Evolutionary conservation across 805 yeast species (phyloP).

Genomic region (Metschnikowia kunwiensis): DNA sequence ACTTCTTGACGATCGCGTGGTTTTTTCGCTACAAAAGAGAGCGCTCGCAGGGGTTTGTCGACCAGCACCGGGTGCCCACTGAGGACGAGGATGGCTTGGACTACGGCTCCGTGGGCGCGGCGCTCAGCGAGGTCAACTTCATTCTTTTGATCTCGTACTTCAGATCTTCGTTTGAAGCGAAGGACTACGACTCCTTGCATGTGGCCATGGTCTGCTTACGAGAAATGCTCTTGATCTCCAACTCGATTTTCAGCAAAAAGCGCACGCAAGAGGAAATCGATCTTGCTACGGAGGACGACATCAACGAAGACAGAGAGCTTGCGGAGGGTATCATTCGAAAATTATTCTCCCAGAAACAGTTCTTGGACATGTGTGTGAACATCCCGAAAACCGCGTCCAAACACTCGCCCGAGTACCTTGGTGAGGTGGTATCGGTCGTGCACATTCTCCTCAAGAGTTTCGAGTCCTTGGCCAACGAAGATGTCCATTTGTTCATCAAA

Average conservation of each 20-base stretch:
- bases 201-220: constrained; percentile 67
- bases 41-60: constrained; percentile 10
- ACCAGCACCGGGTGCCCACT: constrained; percentile 6
- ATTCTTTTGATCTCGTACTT: constrained; percentile 48
- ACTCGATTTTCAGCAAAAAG: constrained; percentile 39
- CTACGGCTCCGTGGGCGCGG: constrained; percentile 49
- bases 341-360: constrained; percentile 65
- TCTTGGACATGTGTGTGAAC: constrained; percentile 51
- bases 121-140: constrained; percentile 60
- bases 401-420: constrained; percentile 60
- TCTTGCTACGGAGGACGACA: constrained; percentile 31
- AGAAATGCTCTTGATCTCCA: constrained; percentile 52
- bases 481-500: constrained; percentile 47
- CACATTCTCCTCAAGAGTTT: constrained; percentile 64
- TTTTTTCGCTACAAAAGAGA: constrained; percentile 63
- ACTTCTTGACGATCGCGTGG: constrained; percentile 68
- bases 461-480: constrained; percentile 60
- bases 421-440: constrained; percentile 59
- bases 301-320: constrained; percentile 45
- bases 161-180: constrained; percentile 40
- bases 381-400: constrained; percentile 64
- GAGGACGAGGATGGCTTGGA: constrained; percentile 29
- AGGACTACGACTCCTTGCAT: constrained; percentile 60
- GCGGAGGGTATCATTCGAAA: constrained; percentile 61
- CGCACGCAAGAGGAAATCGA: constrained; percentile 14